Percentiles rank a stretch among this genome's conserved stretches.
These are phyloP conservation scores for Rhodotorula diobovata DNA, from an alignment of 768 basidiomycete species.

Conservation along the genomic window DNA sequence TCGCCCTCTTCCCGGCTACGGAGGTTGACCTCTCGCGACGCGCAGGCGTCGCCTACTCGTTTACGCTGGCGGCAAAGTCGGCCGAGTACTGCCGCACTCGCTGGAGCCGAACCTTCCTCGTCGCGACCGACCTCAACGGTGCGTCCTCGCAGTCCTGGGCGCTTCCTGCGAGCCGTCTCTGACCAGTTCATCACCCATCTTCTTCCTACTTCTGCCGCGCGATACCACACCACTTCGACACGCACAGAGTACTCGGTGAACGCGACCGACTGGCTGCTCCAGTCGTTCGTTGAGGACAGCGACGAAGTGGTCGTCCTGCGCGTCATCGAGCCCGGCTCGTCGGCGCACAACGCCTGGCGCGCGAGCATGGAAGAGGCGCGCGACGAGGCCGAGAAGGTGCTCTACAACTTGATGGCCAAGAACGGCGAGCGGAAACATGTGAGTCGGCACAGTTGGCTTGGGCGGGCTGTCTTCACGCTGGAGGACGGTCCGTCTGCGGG, in stretches of 20 bases:
- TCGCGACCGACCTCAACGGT: slow-evolving; percentile 64
- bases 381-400: slow-evolving; percentile 79
- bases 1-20: background rate
- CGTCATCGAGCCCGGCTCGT: slow-evolving; percentile 72
- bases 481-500: too few relatives aligned
- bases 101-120: slow-evolving; percentile 80
- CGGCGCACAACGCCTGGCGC: slow-evolving; percentile 26
- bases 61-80: slow-evolving; percentile 60
- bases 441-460: slow-evolving; percentile 36
- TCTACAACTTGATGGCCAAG: slow-evolving; percentile 73
- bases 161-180: background rate
- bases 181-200: too few relatives aligned
- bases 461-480: background rate
- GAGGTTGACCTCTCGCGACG: background rate
- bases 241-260: slow-evolving; percentile 67
- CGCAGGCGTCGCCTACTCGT: slow-evolving; percentile 38
- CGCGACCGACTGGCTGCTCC: slow-evolving; percentile 89
- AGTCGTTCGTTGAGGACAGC: slow-evolving; percentile 59
- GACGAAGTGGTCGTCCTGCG: slow-evolving; percentile 90
- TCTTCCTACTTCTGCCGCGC: background rate
- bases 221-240: background rate
- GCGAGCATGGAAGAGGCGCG: slow-evolving; percentile 58
- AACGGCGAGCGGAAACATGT: slow-evolving; percentile 76
- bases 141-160: background rate
- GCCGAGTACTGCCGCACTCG: slow-evolving; percentile 71